Conservation (phyloP, 352 stramenopile species). For the Blastocystis sp. region DNA sequence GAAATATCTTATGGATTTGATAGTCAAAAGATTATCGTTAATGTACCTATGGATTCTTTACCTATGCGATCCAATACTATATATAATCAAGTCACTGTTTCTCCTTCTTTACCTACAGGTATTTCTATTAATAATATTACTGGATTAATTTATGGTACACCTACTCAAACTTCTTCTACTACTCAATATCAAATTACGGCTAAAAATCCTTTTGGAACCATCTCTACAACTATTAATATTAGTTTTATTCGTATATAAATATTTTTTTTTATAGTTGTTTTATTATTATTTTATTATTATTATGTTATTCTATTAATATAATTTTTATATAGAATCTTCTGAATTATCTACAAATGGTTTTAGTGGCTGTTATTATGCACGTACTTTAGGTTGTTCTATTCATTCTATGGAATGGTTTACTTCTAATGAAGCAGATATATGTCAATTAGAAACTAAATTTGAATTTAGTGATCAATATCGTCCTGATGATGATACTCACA, state of each 20-base stretch:
- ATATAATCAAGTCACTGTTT: slow-evolving; percentile 3
- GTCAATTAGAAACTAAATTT: no score
- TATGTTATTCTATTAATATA: slow-evolving; percentile 13
- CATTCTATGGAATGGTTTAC: no score
- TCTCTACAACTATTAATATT: slow-evolving; percentile 9
- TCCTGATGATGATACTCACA: no score
- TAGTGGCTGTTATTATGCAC: no score
- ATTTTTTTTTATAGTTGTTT: slow-evolving; percentile 15
- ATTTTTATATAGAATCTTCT: no score
- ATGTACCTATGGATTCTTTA: no score
- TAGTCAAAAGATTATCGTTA: no score
- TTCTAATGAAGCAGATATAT: no score
- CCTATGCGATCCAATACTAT: slow-evolving; percentile 28
- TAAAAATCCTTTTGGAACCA: slow-evolving; percentile 1
- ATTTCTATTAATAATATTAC: slow-evolving; percentile 10
- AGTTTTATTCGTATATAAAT: slow-evolving; percentile 3
- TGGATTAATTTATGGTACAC: slow-evolving; percentile 12
- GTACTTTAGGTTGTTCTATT: no score
- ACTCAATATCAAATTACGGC: slow-evolving; percentile 5
- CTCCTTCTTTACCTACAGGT: slow-evolving; percentile 9
- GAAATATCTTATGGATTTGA: no score
- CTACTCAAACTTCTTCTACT: slow-evolving; percentile 14
- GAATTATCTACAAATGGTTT: no score
- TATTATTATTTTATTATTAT: slow-evolving; percentile 31
- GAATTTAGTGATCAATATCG: no score